Percentiles rank a stretch among this genome's conserved stretches.
These are phyloP conservation scores for Danielia oregonensis DNA, from an alignment of 805 yeast species.

Conservation along the genomic window DNA sequence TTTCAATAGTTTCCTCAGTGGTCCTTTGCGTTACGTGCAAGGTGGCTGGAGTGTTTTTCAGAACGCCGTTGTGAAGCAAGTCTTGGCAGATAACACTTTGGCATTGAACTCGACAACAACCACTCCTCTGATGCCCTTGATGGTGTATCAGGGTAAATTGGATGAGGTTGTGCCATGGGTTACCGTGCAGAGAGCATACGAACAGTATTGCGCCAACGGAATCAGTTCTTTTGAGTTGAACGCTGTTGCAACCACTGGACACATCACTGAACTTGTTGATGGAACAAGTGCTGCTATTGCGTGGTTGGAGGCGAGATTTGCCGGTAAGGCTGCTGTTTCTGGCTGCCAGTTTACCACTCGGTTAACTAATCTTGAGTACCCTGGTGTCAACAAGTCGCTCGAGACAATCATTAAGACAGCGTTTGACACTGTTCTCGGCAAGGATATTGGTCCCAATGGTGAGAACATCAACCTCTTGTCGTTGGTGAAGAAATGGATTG, in stretches of 20 bases:
- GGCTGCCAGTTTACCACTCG: slow-evolving; percentile 15
- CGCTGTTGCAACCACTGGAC: slow-evolving; percentile 10
- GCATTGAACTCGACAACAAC: not conserved
- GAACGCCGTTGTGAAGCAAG: not conserved
- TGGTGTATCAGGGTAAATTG: slow-evolving; percentile 8
- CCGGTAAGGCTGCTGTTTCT: slow-evolving; percentile 10
- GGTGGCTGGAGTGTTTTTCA: not conserved
- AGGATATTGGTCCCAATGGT: no score
- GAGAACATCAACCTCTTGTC: no score
- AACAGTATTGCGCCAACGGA: slow-evolving; percentile 11
- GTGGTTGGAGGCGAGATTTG: slow-evolving; percentile 17
- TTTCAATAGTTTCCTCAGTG: no score
- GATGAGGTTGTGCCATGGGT: slow-evolving; percentile 11
- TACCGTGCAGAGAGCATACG: slow-evolving; percentile 6
- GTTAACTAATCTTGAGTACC: not conserved
- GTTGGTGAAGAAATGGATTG: no score
- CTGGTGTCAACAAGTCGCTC: no score
- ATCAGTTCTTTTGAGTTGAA: slow-evolving; percentile 8
- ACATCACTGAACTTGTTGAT: slow-evolving; percentile 11
- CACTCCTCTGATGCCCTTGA: slow-evolving; percentile 9
- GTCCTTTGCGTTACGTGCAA: not conserved
- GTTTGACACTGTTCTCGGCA: no score
- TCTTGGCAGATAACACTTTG: not conserved
- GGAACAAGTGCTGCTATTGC: slow-evolving; percentile 19
- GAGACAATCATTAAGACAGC: no score